Base-by-base conservation (phyloP, 441 rosid genomes). In the Raphanus hybrid region DNA sequence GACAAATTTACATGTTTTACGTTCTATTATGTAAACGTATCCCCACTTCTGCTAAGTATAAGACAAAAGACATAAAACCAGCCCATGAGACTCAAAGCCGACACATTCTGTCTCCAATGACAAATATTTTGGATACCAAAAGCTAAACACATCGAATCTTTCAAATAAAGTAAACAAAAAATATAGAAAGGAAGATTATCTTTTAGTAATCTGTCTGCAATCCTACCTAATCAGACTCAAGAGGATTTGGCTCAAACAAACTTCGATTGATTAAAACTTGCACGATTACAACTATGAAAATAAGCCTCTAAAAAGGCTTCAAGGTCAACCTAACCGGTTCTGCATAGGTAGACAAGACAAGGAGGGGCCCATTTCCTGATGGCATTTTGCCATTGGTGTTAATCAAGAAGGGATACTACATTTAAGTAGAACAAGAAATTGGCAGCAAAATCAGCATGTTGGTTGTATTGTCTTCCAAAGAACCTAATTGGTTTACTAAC, bases 121-220 rank as follows among this genome's bases (percentile, higher is more conserved):
- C 54, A 54, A 29, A 76, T 64, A 64, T 77, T 70, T 55, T 77
- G 75, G 71, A 64, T 64, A 41, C 71, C 52, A 55, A 77, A 77
- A 77, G 80, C 23, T 64, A 57, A 54, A 70, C 71, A 70, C 2
- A 64, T 64, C 60, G 27, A 64, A 70, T 76, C 80, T 64, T 34
- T 55, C 29, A 70, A 7, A 27, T 39, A 63, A 62, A 63, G 3
- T 70, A 70, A 41, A 27, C 60, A 16, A 39, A 64, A 64, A 64
- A 70, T 70, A 71, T 34, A 41, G 65, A 70, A 70, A 77, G 75
- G 11, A 64, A 41, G 71, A 70, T 70, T 70, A 70, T 64, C 67
- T 77, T 64, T 64, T 77, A 16, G 54, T 64, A 23, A 63, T 10
- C 20, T 64, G 75, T 70, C 71, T 70, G 48, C 27, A 64, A 64